These are phyloP conservation scores for Gentiana dahurica DNA, from an alignment of 257 asterid species.

Conservation along the genomic window DNA sequence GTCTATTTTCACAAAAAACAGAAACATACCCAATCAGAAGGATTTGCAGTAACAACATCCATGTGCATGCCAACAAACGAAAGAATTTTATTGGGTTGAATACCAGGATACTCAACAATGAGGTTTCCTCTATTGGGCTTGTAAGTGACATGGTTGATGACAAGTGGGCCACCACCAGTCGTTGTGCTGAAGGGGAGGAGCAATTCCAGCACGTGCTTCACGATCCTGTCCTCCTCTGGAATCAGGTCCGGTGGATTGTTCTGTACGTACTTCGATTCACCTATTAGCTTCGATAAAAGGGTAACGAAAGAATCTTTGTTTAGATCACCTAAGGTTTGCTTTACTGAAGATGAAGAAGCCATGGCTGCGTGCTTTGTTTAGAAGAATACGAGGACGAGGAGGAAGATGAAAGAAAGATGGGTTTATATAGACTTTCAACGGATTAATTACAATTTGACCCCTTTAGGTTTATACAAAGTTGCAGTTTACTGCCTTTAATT, in stretches of 20 bases:
- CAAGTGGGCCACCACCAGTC: conserved; percentile 79
- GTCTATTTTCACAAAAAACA: not conserved
- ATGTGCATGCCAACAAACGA: conserved; percentile 98
- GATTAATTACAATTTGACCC: too few species aligned
- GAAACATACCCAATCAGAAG: conserved; percentile 68
- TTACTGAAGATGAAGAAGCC: conserved; percentile 35
- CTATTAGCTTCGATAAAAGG: conserved; percentile 70
- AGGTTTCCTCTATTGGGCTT: conserved; percentile 93
- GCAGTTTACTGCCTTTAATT: too few species aligned
- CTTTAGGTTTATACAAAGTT: too few species aligned
- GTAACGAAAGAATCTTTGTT: conserved; percentile 56
- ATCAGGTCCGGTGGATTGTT: conserved; percentile 94
- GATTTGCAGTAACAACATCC: conserved; percentile 97
- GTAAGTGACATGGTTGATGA: conserved; percentile 65
- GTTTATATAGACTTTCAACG: not conserved
- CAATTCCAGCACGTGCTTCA: conserved; percentile 56
- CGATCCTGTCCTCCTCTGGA: conserved; percentile 95
- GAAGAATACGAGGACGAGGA: not conserved
- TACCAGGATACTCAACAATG: conserved; percentile 94
- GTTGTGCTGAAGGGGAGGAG: conserved; percentile 74
- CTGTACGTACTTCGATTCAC: conserved; percentile 79
- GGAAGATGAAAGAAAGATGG: not conserved
- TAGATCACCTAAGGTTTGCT: conserved; percentile 50
- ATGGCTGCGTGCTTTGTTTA: conserved; percentile 12
- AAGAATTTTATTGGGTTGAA: conserved; percentile 58